phyloP scores from a whole-genome alignment of 257 asterid species.

The Linaria vulgaris region DNA sequence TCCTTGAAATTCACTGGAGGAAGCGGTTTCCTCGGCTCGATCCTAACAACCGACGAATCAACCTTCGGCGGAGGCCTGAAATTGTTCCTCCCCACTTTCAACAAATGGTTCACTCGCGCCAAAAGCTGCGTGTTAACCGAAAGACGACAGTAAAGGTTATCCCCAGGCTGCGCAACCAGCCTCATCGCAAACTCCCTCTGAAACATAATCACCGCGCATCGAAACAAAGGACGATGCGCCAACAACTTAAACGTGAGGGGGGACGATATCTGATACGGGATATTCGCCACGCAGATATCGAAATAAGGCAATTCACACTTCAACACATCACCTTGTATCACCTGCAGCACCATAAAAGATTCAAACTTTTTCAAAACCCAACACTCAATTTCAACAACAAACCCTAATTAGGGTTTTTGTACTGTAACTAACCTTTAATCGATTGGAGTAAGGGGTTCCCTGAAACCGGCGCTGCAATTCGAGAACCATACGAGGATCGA shows the following conservation, averaged over 20 bases:
- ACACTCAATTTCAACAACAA: too few relatives aligned
- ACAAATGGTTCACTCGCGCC: constrained; percentile 77
- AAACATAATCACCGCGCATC: constrained; percentile 95
- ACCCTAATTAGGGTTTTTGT: too few relatives aligned
- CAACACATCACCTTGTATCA: constrained; percentile 91
- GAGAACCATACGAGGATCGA: constrained; percentile 98
- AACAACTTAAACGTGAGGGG: constrained; percentile 84
- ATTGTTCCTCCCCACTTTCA: constrained; percentile 89
- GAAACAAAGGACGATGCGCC: constrained; percentile 81
- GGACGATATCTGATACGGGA: constrained; percentile 93
- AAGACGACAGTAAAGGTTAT: constrained; percentile 82
- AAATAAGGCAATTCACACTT: constrained; percentile 94
- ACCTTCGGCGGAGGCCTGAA: constrained; percentile 98
- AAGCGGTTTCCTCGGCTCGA: constrained; percentile 83
- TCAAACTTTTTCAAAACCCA: too few relatives aligned
- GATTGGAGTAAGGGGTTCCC: constrained; percentile 71
- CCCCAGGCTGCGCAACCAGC: constrained; percentile 98
- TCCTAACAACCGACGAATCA: constrained; percentile 91
- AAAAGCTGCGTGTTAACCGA: constrained; percentile 88
- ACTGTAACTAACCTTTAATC: constrained; percentile 54
- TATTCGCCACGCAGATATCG: constrained; percentile 93
- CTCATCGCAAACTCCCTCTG: constrained; percentile 97
- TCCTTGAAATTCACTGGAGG: constrained; percentile 86
- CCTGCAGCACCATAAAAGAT: constrained; percentile 35
- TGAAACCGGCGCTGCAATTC: constrained; percentile 91